A percentile compares a stretch with the other conserved stretches of the same genome.
Conservation (phyloP, 2,329 filamentous ascomycete species). For the Fusarium domesticum region DNA sequence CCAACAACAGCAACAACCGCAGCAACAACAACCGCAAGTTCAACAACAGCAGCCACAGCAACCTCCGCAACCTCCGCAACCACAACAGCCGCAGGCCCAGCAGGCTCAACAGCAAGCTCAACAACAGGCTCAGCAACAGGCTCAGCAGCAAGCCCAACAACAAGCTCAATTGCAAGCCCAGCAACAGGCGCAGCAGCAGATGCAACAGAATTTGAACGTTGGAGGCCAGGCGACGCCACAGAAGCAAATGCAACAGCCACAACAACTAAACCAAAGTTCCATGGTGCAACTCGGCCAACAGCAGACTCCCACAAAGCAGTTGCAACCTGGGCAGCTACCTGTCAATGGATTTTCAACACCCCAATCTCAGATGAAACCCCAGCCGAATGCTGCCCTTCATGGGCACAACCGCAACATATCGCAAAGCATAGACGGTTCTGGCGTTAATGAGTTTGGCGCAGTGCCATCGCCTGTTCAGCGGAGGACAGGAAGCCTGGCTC, state of each 20-base stretch:
- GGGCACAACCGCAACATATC: conserved; percentile 51
- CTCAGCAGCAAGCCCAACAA: conserved; percentile 40
- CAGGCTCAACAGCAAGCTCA: conserved; percentile 39
- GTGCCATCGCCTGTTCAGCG: conserved; percentile 45
- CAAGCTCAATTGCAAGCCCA: conserved; percentile 25
- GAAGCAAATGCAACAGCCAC: conserved; percentile 36
- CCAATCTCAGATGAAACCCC: conserved; percentile 28
- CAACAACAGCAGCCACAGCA: conserved; percentile 30
- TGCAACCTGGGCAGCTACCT: conserved; percentile 39
- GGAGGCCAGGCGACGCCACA: conserved; percentile 29
- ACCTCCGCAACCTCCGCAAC: conserved; percentile 39
- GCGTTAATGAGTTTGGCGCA: conserved; percentile 39
- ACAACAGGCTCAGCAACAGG: conserved; percentile 36
- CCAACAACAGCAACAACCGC: conserved; percentile 36
- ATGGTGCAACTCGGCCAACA: conserved; percentile 35
- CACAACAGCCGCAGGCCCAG: conserved; percentile 34
- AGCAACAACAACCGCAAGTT: conserved; percentile 32
- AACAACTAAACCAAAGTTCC: conserved; percentile 34
- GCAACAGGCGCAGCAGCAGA: conserved; percentile 32
- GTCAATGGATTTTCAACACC: conserved; percentile 40
- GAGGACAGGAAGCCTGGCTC: conserved; percentile 42
- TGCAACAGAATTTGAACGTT: conserved; percentile 22
- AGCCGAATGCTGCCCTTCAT: conserved; percentile 17
- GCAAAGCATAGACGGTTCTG: conserved; percentile 44
- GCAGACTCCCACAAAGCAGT: conserved; percentile 41